These are phyloP conservation scores for Phalaenopsis aphrodite DNA, from an alignment of 106 monocot genomes.

Conservation along the genomic window DNA sequence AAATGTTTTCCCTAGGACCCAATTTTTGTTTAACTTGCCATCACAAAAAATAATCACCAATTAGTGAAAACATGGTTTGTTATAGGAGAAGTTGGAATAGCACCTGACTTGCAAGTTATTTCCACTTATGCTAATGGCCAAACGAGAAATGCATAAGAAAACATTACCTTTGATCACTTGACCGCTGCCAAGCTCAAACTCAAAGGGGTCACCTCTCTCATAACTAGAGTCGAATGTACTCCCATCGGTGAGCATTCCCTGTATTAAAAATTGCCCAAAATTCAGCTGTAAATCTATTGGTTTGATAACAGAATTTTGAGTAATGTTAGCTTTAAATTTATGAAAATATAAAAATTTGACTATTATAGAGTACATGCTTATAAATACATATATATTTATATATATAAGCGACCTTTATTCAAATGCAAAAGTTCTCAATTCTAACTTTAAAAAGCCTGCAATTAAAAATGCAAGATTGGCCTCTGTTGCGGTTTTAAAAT, in stretches of 20 bases:
- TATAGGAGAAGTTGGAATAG: not conserved
- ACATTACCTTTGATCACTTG: slow-evolving; percentile 96
- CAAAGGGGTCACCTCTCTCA: slow-evolving; percentile 98
- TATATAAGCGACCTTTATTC: too few relatives aligned
- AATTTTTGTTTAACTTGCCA: not conserved
- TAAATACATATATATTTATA: too few relatives aligned
- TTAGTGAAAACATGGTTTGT: not conserved
- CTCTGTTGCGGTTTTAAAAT: not conserved
- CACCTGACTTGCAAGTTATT: not conserved
- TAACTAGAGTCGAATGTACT: slow-evolving; percentile 93
- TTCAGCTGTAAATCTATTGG: not conserved
- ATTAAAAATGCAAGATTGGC: not conserved
- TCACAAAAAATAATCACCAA: not conserved
- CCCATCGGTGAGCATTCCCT: slow-evolving; percentile 90
- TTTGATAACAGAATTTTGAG: not conserved
- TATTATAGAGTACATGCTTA: too few relatives aligned
- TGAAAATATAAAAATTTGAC: not conserved
- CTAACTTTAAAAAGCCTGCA: too few relatives aligned
- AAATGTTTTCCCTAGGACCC: not conserved
- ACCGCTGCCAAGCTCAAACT: slow-evolving; percentile 88
- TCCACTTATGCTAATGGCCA: not conserved
- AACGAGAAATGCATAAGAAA: not conserved
- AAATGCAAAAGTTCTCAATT: too few relatives aligned
- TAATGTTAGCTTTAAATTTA: not conserved
- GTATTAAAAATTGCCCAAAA: not conserved